Conservation (phyloP, 306 rosid genomes). For the Potentilla sterilis region DNA sequence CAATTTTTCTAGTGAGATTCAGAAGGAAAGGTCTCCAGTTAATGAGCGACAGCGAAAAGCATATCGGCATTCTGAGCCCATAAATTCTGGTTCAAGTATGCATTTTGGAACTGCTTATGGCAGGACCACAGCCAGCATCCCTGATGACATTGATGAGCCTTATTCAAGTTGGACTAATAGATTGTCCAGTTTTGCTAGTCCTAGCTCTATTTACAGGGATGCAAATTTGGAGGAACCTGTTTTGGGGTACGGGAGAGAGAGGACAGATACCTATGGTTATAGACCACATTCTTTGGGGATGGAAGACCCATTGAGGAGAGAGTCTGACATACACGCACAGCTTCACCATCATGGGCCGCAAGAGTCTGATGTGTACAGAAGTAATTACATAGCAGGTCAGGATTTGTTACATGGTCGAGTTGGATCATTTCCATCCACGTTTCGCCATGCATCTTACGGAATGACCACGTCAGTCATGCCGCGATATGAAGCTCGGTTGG, state of each 20-base stretch:
- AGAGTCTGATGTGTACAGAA: slow-evolving; percentile 24
- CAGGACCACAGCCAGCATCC: background rate
- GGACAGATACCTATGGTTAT: slow-evolving; percentile 23
- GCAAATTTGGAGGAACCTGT: slow-evolving; percentile 36
- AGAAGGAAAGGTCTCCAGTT: slow-evolving; percentile 24
- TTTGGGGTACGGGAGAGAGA: slow-evolving; percentile 27
- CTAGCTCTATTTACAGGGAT: slow-evolving; percentile 33
- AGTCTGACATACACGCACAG: slow-evolving; percentile 35
- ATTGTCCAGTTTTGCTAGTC: slow-evolving; percentile 23
- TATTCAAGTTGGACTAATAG: slow-evolving; percentile 14
- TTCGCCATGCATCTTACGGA: slow-evolving; percentile 33
- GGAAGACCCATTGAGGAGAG: slow-evolving; percentile 34
- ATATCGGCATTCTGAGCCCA: slow-evolving; percentile 25
- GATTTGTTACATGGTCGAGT: slow-evolving; percentile 29
- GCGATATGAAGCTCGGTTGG: slow-evolving; percentile 61
- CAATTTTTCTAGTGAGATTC: slow-evolving; percentile 22
- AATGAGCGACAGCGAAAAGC: slow-evolving; percentile 18
- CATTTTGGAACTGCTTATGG: slow-evolving; percentile 24
- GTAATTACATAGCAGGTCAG: slow-evolving; percentile 28
- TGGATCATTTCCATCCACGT: slow-evolving; percentile 22
- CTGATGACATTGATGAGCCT: slow-evolving; percentile 21
- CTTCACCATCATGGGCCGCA: slow-evolving; percentile 36
- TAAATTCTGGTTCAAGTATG: slow-evolving; percentile 20
- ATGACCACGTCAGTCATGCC: slow-evolving; percentile 49
- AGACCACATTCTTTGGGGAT: slow-evolving; percentile 28